phyloP scores from a whole-genome alignment of 2,329 filamentous ascomycete genomes.

The Thielaviopsis musarum region DNA sequence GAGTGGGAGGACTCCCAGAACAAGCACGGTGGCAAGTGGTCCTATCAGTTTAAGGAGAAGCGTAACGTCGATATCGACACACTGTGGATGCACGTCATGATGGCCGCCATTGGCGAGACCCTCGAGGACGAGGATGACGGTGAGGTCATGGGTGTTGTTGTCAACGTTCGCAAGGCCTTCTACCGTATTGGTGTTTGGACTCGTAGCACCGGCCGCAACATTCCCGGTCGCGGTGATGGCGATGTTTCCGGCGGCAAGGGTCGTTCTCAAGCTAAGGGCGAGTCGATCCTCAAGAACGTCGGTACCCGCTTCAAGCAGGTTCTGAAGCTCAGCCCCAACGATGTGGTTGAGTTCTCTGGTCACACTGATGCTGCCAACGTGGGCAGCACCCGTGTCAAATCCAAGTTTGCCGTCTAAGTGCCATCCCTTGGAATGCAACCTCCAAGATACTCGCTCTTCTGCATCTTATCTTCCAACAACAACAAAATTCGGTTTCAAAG shows the following conservation, averaged over 20 bases:
- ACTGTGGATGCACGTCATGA: slow-evolving; percentile 93
- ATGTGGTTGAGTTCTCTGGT: slow-evolving; percentile 84
- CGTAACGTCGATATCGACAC: slow-evolving; percentile 80
- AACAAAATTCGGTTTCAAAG: neutral
- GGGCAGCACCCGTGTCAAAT: slow-evolving; percentile 88
- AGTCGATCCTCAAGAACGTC: slow-evolving; percentile 68
- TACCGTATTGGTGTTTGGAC: slow-evolving; percentile 98
- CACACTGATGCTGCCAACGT: slow-evolving; percentile 88
- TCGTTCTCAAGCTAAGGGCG: slow-evolving; percentile 63
- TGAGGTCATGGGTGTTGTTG: slow-evolving; percentile 97
- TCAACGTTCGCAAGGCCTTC: slow-evolving; percentile 97
- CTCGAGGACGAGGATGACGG: slow-evolving; percentile 88
- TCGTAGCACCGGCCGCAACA: slow-evolving; percentile 73
- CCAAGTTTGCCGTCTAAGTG: slow-evolving; percentile 69
- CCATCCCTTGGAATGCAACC: neutral
- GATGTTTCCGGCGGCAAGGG: slow-evolving; percentile 63
- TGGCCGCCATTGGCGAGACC: slow-evolving; percentile 91
- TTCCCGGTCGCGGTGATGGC: slow-evolving; percentile 57
- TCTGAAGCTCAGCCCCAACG: slow-evolving; percentile 57
- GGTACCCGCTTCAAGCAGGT: slow-evolving; percentile 87
- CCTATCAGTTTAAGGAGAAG: slow-evolving; percentile 96
- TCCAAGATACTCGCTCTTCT: neutral
- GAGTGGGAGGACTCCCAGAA: slow-evolving; percentile 99
- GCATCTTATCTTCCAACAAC: neutral
- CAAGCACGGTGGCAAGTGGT: slow-evolving; percentile 99